Conservation (phyloP, 2,329 filamentous ascomycete species). For the Eutypella sp. region DNA sequence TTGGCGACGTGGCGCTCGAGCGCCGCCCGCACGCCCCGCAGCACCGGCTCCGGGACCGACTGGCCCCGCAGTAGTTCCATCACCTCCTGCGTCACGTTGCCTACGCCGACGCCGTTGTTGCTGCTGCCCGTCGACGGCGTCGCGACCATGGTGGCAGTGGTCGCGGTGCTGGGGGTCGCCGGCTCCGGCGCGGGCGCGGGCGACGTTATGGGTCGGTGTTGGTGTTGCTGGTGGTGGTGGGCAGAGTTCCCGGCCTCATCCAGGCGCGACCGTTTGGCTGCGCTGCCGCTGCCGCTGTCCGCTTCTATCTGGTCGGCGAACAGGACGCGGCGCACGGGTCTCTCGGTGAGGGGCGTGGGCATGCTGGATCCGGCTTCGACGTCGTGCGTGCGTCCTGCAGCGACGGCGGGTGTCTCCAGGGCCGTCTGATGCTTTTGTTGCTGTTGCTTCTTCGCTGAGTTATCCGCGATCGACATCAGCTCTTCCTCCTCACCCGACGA, state of each 20-base stretch:
- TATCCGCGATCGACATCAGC: conserved; percentile 16
- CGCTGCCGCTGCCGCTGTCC: background rate
- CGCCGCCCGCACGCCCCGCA: conserved; percentile 34
- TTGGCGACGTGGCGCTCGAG: conserved; percentile 53
- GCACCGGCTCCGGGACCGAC: conserved; percentile 32
- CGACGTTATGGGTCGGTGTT: too few species aligned
- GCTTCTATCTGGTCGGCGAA: conserved; percentile 12
- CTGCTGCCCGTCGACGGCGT: conserved; percentile 10
- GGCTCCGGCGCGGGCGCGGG: too few species aligned
- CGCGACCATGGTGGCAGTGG: conserved; percentile 6
- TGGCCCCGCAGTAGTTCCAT: conserved; percentile 43
- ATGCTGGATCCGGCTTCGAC: conserved; percentile 13
- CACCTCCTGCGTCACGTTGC: conserved; percentile 40
- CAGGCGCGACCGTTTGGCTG: conserved; percentile 16
- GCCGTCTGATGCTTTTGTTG: too few species aligned
- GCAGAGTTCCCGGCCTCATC: conserved; percentile 3
- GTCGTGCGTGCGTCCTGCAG: conserved; percentile 3
- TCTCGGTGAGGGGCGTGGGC: conserved; percentile 23
- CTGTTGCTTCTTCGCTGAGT: conserved; percentile 9
- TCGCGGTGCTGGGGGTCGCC: conserved; percentile 1
- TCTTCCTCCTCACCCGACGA: conserved; percentile 23
- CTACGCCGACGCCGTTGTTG: conserved; percentile 15
- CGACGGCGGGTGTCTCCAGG: conserved; percentile 12
- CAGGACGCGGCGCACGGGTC: conserved; percentile 21
- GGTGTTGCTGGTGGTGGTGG: background rate